These are phyloP conservation scores for Oidium heveae DNA, from an alignment of 2,329 filamentous ascomycete species.

Conservation along the genomic window DNA sequence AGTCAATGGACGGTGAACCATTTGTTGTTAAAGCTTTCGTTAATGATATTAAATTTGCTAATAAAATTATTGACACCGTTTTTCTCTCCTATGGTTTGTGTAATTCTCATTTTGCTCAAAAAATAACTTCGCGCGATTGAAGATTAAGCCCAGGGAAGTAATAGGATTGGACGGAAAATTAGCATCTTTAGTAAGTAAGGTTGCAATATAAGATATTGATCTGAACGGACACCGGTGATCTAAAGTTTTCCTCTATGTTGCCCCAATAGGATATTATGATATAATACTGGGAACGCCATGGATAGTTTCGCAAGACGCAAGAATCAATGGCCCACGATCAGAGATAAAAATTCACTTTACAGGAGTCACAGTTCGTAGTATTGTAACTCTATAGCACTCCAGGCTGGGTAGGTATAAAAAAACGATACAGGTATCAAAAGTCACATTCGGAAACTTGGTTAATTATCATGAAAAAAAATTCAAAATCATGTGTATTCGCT, in stretches of 20 bases:
- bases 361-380: neutral
- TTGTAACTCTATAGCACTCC: neutral
- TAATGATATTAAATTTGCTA: too few relatives aligned
- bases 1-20: too few relatives aligned
- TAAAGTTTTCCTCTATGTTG: neutral
- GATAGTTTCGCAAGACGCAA: neutral
- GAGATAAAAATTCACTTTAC: neutral
- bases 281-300: neutral
- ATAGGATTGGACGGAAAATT: neutral
- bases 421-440: neutral
- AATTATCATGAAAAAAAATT: neutral
- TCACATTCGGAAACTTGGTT: neutral
- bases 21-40: too few relatives aligned
- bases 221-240: neutral
- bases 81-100: too few relatives aligned
- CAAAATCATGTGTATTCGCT: neutral
- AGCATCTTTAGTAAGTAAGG: neutral
- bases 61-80: too few relatives aligned
- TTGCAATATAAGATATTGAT: neutral
- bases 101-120: too few relatives aligned
- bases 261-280: neutral
- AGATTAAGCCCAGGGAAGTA: neutral
- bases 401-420: neutral
- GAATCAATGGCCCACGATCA: neutral
- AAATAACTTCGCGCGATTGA: neutral